Base-by-base conservation (phyloP, 208 protist species). In the Naegleria gruberi region DNA sequence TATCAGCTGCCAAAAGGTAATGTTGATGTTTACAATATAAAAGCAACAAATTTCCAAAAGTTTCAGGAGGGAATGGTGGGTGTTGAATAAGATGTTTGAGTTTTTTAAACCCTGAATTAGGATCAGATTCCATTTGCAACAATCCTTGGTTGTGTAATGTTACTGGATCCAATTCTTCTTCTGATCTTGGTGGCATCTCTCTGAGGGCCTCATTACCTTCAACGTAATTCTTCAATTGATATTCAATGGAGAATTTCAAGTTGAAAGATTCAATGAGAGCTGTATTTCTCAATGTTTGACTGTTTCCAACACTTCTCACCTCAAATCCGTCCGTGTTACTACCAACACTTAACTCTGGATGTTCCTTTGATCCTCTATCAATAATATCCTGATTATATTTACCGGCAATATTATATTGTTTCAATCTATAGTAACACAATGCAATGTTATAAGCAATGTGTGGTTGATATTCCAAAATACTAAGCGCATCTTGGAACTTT, bases 111-210 rank as follows among this genome's bases (percentile, higher is more conserved):
- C 96, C 97, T 55, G 87, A 95, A 42, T 95, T 97, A 1, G 98
- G 96, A 89, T 98, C 97, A 86, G 96, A 94, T 85, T 97, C 95
- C 97, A 99, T 99, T 93, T 98, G 97, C 92, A 99, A 96, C 46
- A 99, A 94, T 8, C 97, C 97, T n/a, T 96, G 97, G 96, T 99
- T 99, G 94, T 99, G 97, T 57, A 99, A 93, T 85, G 98, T 98
- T 34, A 99, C 97, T 26, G 97, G 96, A 93, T 99, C 98, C 4
- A 99, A 94, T 93, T 99, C 97, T 90, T 98, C 96, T 86, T 99
- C 97, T 15, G 91, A 87, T 87, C 98, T 95, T 19, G 97, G 98
- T 15, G 98, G 98, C 98, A 99, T 99, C 92, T 98, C 97, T 17
- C 95, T 97, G 34, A 99, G 95, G 12, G 97, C 97, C 92, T 99